Percentiles rank a stretch among this genome's conserved stretches.
Evolutionary conservation across 805 yeast species (phyloP).

Genomic region (Huiozyma naganishii): DNA sequence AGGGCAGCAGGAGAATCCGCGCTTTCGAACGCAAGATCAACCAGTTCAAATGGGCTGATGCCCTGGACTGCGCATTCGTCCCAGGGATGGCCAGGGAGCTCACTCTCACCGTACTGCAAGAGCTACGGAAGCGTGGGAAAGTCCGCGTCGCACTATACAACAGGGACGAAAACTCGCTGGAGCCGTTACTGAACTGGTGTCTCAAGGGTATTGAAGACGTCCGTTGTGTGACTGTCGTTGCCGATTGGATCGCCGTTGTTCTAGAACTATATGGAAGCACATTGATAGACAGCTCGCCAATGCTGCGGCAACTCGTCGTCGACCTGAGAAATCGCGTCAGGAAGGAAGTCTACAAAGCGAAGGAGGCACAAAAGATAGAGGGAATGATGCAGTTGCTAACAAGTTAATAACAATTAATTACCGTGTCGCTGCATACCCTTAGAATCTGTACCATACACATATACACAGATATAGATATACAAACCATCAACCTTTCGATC

Average conservation of each 20-base stretch:
- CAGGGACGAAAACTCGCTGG: slow-evolving; percentile 76
- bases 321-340: slow-evolving; percentile 52
- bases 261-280: slow-evolving; percentile 65
- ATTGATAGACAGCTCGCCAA: slow-evolving; percentile 56
- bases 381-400: slow-evolving; percentile 90
- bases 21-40: slow-evolving; percentile 76
- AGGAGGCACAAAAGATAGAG: slow-evolving; percentile 78
- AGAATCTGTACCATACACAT: background rate
- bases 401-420: slow-evolving; percentile 10
- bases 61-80: slow-evolving; percentile 75
- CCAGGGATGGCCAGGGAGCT: slow-evolving; percentile 72
- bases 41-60: slow-evolving; percentile 87
- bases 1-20: slow-evolving; percentile 53
- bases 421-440: too few species aligned
- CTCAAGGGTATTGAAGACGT: slow-evolving; percentile 68
- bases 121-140: slow-evolving; percentile 81
- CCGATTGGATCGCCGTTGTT: slow-evolving; percentile 67
- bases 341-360: slow-evolving; percentile 63
- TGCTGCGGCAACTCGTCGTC: slow-evolving; percentile 60
- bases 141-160: slow-evolving; percentile 68
- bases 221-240: slow-evolving; percentile 46
- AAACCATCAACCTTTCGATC: background rate
- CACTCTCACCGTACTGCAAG: slow-evolving; percentile 74
- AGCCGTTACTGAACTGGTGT: slow-evolving; percentile 82
- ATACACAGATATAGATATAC: background rate